phyloP scores from a whole-genome alignment of 2,329 filamentous ascomycete genomes.

The Chaetomiaceae sp. region DNA sequence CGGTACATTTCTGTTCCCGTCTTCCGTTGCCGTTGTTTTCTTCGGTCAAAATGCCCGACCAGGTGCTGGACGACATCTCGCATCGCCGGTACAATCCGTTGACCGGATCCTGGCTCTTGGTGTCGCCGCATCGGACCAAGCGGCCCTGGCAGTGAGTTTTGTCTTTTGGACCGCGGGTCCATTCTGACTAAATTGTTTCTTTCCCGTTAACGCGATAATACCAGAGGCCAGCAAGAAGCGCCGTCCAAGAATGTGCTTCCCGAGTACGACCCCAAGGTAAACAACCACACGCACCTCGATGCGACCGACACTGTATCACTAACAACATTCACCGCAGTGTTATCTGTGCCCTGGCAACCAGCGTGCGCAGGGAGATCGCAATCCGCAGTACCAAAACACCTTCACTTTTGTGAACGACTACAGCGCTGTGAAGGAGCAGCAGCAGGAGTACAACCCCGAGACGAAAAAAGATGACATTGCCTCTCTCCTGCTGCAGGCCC shows the following conservation, averaged over 20 bases:
- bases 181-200: too few species aligned
- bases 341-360: constrained; percentile 92
- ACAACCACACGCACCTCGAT: constrained; percentile 18
- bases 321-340: constrained; percentile 52
- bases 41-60: constrained; percentile 58
- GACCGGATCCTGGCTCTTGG: constrained; percentile 84
- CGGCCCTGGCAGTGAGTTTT: constrained; percentile 87
- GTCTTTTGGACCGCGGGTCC: not conserved
- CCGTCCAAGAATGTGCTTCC: constrained; percentile 66
- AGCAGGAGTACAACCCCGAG: constrained; percentile 65
- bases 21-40: not conserved
- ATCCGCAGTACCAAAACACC: constrained; percentile 80
- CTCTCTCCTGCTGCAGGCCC: constrained; percentile 71
- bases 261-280: constrained; percentile 70
- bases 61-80: constrained; percentile 89
- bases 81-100: constrained; percentile 92
- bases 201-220: too few species aligned
- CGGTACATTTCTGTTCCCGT: not conserved
- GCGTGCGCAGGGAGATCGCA: constrained; percentile 78
- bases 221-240: constrained; percentile 71
- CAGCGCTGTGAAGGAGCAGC: constrained; percentile 90
- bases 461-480: constrained; percentile 52
- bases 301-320: not conserved
- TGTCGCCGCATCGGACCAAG: constrained; percentile 94
- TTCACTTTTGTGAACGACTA: constrained; percentile 98